Percentiles rank a stretch among this genome's conserved stretches.
Evolutionary conservation across 768 basidiomycete species (phyloP).

Genomic region (Leccinum longicurvipes): DNA sequence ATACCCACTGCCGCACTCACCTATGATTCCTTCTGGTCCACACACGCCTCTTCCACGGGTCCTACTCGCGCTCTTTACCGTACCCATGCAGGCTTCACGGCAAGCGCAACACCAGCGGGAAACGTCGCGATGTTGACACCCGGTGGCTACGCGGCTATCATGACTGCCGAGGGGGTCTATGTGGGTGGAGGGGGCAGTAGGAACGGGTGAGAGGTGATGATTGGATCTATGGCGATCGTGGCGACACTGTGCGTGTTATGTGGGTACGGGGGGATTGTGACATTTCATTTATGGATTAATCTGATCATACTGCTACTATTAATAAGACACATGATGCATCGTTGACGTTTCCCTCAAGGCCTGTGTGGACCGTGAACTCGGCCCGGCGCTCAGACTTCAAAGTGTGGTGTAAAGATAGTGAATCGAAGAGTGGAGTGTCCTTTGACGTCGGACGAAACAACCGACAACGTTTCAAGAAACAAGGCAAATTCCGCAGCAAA

Average conservation of each 20-base stretch:
- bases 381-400: background rate
- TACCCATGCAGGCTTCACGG: constrained; percentile 28
- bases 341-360: background rate
- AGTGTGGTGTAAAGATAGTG: background rate
- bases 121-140: constrained; percentile 33
- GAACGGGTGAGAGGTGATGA: background rate
- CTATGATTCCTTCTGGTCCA: constrained; percentile 65
- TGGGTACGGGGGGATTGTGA: background rate
- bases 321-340: constrained; percentile 10
- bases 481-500: background rate
- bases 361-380: background rate
- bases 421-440: background rate
- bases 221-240: background rate
- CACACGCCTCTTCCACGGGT: constrained; percentile 38
- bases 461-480: background rate
- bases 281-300: constrained; percentile 23
- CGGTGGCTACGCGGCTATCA: constrained; percentile 28
- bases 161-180: constrained; percentile 33
- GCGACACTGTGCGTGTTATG: background rate
- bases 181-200: constrained; percentile 24
- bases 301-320: constrained; percentile 18
- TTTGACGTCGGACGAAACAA: background rate
- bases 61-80: constrained; percentile 29
- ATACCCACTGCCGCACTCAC: constrained; percentile 36
- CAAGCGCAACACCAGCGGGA: constrained; percentile 22